These are phyloP conservation scores for Albugo candida DNA, from an alignment of 352 stramenopile species.

Conservation along the genomic window DNA sequence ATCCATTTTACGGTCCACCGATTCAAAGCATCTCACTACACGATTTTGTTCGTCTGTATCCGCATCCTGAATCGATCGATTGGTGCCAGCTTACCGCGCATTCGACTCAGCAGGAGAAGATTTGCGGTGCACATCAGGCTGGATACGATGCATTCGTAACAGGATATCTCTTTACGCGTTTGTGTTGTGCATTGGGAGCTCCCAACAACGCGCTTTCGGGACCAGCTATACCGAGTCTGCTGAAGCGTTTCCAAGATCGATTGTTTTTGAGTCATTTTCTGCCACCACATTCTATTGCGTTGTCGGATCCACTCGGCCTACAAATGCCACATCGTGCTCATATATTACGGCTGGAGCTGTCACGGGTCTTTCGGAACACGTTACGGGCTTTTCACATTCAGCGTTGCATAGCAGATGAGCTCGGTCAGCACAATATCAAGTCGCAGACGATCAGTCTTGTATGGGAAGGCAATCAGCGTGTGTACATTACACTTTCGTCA, in stretches of 20 bases:
- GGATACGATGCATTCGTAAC: conserved; percentile 71
- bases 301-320: conserved; percentile 25
- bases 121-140: conserved; percentile 32
- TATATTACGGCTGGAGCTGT: conserved; percentile 18
- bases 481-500: conserved; percentile 29
- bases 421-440: conserved; percentile 24
- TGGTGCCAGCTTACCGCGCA: conserved; percentile 5
- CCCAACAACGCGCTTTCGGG: conserved; percentile 24
- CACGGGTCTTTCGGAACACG: conserved; percentile 18
- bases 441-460: conserved; percentile 17
- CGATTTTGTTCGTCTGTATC: too few species aligned
- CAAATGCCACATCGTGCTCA: conserved; percentile 21
- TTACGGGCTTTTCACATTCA: conserved; percentile 63
- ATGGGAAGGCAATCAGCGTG: conserved; percentile 26
- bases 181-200: conserved; percentile 32
- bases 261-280: conserved; percentile 46
- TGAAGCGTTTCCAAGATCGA: conserved; percentile 23
- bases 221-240: conserved; percentile 1
- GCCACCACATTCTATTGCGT: conserved; percentile 19
- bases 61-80: not conserved
- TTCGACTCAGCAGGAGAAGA: conserved; percentile 9
- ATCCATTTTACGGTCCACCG: conserved; percentile 39
- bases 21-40: not conserved
- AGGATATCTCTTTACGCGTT: conserved; percentile 45
- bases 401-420: conserved; percentile 30